Evolutionary conservation across 2,329 filamentous ascomycete genomes (phyloP), one percentile per base, ranked within the genome.

Genomic region (Scedosporium aurantiacum): DNA sequence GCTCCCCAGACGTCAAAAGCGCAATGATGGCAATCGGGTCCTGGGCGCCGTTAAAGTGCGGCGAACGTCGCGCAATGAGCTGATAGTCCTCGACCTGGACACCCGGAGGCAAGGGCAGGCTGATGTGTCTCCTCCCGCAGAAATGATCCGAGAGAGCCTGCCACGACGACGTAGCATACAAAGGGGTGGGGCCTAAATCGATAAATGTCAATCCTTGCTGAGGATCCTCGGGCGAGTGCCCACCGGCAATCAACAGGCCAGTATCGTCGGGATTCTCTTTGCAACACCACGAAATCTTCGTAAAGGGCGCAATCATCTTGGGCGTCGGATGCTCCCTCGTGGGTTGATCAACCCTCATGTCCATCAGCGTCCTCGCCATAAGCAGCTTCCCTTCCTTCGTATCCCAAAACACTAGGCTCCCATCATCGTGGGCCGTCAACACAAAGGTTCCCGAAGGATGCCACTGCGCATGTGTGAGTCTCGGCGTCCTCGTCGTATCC

Each of bases 231-330:
- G 83, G 81, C 1, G 83, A 78, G 64, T 88, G 82, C 4, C 94
- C 94, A 32, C 94, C 94, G 2, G 91, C 89, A 61, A 99, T 82
- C 45, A 99, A 75, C 25, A 99, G 79, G 1, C 87, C 93, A 18
- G 91, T 97, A 68, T 99, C 93, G 68, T 99, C 94, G 0, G 91
- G 88, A 69, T 97, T 96, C 63, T 87, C 82, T 71, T 97, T 97
- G 62, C 90, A 93, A 74, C 94, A 99, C 94, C 94, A 99, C 1
- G 86, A 82, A 61, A 97, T 85, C 64, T 86, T 86, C 63, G 84
- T 83, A 63, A 93, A 88, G 0, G 91, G 90, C 61, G 90, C 87
- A 64, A 89, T 87, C 14, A 87, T 74, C 16, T 79, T 79, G 50
- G 85, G 76, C 0, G 78, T 79, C 1, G 78, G 79, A 3, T 80